Evolutionary conservation across 1,284 basidiomycete species (phyloP).

Genomic region (Trichosporon faecale): DNA sequence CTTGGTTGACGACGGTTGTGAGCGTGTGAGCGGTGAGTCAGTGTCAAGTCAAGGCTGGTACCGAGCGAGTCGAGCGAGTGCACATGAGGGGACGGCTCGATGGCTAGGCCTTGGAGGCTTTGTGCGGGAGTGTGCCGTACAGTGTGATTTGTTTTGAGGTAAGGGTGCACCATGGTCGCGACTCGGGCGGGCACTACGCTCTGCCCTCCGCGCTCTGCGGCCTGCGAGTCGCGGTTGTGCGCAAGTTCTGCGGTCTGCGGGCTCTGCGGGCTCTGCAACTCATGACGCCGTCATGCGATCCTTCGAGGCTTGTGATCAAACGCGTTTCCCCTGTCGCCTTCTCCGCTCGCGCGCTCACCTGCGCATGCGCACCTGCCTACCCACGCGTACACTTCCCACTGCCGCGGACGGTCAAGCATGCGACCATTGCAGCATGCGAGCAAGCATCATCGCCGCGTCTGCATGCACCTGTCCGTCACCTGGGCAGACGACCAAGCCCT

Average conservation of each 20-base stretch:
- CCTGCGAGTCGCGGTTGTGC: no score
- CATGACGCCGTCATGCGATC: neutral
- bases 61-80: constrained; percentile 1
- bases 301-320: neutral
- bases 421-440: no score
- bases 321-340: neutral
- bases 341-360: neutral
- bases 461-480: neutral
- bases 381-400: neutral
- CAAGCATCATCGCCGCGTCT: no score
- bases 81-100: neutral
- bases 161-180: neutral
- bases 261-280: neutral
- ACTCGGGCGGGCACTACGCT: neutral
- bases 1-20: no score
- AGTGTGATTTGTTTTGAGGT: neutral
- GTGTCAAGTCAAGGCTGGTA: neutral
- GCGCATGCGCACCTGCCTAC: no score
- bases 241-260: neutral
- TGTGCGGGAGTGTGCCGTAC: neutral
- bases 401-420: neutral
- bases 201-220: neutral
- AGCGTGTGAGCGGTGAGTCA: no score
- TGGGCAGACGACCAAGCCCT: neutral
- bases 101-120: neutral